phyloP scores from a whole-genome alignment of 2,329 filamentous ascomycete species.

The Arachnomyces sp. region DNA sequence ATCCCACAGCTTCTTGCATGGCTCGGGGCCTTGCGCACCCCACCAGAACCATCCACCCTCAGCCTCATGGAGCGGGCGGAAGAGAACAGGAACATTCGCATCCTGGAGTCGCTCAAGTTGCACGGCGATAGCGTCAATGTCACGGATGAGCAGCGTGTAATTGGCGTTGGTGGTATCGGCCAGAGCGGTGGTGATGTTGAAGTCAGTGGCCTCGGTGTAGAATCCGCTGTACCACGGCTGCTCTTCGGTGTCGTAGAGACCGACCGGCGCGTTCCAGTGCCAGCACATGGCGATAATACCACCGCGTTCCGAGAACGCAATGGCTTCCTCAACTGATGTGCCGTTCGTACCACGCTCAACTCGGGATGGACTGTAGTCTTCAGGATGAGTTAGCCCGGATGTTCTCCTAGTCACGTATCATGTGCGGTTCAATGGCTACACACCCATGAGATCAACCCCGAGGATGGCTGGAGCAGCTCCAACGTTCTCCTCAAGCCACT shows the following conservation, averaged over 20 bases:
- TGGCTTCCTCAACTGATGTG: conserved; percentile 40
- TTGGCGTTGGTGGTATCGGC: conserved; percentile 49
- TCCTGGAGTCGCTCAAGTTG: conserved; percentile 25
- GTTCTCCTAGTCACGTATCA: background rate
- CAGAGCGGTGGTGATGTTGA: conserved; percentile 40
- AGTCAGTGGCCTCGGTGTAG: conserved; percentile 40
- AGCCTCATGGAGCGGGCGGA: conserved; percentile 43
- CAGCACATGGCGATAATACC: conserved; percentile 42
- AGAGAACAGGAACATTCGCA: conserved; percentile 41
- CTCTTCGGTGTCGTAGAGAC: conserved; percentile 39
- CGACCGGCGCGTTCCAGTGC: conserved; percentile 43
- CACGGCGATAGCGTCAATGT: conserved; percentile 46
- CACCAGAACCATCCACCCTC: conserved; percentile 48
- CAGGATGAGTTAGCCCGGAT: background rate
- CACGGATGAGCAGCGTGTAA: conserved; percentile 51
- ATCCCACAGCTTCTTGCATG: conserved; percentile 37
- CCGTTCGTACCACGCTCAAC: conserved; percentile 35
- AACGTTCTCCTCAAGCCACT: conserved; percentile 38
- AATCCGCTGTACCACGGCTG: conserved; percentile 44
- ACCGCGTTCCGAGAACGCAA: conserved; percentile 34
- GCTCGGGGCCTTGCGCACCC: conserved; percentile 41
- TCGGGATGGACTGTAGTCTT: conserved; percentile 39
- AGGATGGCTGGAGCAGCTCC: conserved; percentile 43
- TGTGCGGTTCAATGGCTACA: background rate
- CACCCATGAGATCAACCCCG: conserved; percentile 39